Evolutionary conservation across 768 basidiomycete species (phyloP), one percentile per base, ranked within the genome.

Genomic region (Lentinula raphanica): DNA sequence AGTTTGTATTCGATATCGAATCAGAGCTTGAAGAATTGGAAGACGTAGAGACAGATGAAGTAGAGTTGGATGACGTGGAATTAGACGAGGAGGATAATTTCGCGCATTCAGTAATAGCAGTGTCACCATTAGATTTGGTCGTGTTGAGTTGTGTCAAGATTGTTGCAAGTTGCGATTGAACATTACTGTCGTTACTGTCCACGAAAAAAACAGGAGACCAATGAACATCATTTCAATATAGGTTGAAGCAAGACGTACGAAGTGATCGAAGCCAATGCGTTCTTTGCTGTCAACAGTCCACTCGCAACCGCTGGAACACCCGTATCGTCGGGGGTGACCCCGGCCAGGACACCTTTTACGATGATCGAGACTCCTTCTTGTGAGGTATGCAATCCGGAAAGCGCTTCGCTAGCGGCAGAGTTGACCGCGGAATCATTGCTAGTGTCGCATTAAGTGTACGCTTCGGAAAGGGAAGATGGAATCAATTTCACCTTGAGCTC

Each of bases 341-440:
- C 65, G 12, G 60, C 57, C 48, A 68, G n/a, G 40, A 68, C 63
- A 1, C 65, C 59, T 23, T 64, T 59, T 8, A 64, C 65, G 28
- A 66, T 68, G 6, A 59, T 59, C 21, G 48, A 48, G 36, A 68
- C 65, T 3, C 67, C 67, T 13, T 59, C 60, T 38, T 64, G 60
- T 4, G 62, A 58, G 54, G 58, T 56, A 17, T 50, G 48, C 28
- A 68, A 56, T 15, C 64, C 64, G n/a, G 62, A 40, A 42, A 66
- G 53, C 0, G 65, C 64, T 0, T 62, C 36, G 5, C 42, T 39
- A 0, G 62, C 59, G n/a, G 63, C 60, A 5, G 62, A 32, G 1
- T 58, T 58, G n/a, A 62, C 61, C 19, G 49, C 63, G 23, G 62
- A 38, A 55, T 65, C 60, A 15, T 63, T 68, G 46, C 36, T 51